Evolutionary conservation across 2,329 filamentous ascomycete genomes (phyloP).

Genomic region (Falciphora oryzae): DNA sequence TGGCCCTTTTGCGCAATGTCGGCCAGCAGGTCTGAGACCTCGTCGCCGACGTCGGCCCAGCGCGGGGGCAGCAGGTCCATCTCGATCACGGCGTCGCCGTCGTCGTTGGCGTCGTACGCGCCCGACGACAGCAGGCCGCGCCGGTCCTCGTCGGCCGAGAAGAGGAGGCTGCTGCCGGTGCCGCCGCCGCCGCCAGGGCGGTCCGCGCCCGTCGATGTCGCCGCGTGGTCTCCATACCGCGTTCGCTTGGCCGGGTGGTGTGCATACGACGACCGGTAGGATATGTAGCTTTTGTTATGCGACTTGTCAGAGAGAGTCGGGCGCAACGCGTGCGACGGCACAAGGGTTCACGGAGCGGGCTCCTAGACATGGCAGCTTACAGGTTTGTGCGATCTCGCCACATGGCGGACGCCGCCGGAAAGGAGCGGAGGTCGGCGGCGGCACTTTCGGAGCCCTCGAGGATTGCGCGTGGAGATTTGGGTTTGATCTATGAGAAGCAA

Average conservation of each 20-base stretch:
- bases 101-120: slow-evolving; percentile 72
- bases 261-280: slow-evolving; percentile 96
- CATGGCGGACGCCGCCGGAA: slow-evolving; percentile 61
- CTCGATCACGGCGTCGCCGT: slow-evolving; percentile 93
- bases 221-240: slow-evolving; percentile 56
- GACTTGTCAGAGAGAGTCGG: slow-evolving; percentile 9
- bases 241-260: slow-evolving; percentile 88
- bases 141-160: slow-evolving; percentile 48
- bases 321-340: slow-evolving; percentile 6
- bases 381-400: slow-evolving; percentile 99
- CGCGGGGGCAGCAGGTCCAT: slow-evolving; percentile 95
- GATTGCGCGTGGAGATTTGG: not conserved
- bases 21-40: slow-evolving; percentile 76
- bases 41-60: slow-evolving; percentile 93
- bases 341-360: slow-evolving; percentile 17
- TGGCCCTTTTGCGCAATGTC: slow-evolving; percentile 79
- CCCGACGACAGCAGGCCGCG: slow-evolving; percentile 79
- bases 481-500: not conserved
- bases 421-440: slow-evolving; percentile 11
- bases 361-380: slow-evolving; percentile 46
- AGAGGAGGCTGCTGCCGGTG: slow-evolving; percentile 34
- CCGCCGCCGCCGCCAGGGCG: slow-evolving; percentile 42
- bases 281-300: slow-evolving; percentile 59
- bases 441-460: not conserved
- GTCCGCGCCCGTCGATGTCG: slow-evolving; percentile 54